Percentiles rank a stretch among this genome's conserved stretches.
phyloP scores from a whole-genome alignment of 768 basidiomycete genomes.

The Candolleomyces aberdarensis region DNA sequence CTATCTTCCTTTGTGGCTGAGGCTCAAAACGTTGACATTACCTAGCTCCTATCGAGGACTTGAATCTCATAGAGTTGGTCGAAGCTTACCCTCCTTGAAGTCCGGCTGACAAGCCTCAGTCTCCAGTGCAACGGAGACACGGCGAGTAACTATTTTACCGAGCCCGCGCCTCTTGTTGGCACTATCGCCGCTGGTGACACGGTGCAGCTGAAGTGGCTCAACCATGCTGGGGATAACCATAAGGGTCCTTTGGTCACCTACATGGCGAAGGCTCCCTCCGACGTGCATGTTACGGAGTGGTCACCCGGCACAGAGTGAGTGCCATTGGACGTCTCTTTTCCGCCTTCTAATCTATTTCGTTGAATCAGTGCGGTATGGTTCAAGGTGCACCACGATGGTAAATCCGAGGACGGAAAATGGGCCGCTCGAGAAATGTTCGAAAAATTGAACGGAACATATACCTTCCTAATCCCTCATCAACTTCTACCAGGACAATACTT shows the following conservation, averaged over 20 bases:
- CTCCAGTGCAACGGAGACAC: slow-evolving; percentile 28
- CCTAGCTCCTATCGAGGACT: slow-evolving; percentile 29
- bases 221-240: background rate
- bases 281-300: slow-evolving; percentile 33
- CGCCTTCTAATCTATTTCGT: background rate
- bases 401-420: slow-evolving; percentile 39
- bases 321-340: too few species aligned
- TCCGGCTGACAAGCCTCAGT: slow-evolving; percentile 4
- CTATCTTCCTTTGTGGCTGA: background rate
- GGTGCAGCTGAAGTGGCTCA: slow-evolving; percentile 36
- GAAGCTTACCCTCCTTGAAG: background rate
- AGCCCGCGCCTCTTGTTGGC: slow-evolving; percentile 29
- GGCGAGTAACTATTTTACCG: slow-evolving; percentile 11
- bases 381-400: slow-evolving; percentile 42
- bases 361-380: slow-evolving; percentile 42
- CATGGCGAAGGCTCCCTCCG: slow-evolving; percentile 41
- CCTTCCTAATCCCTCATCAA: slow-evolving; percentile 41
- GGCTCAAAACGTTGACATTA: background rate
- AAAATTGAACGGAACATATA: slow-evolving; percentile 35
- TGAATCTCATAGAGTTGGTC: slow-evolving; percentile 30
- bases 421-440: slow-evolving; percentile 36
- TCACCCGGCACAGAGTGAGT: slow-evolving; percentile 34
- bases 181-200: slow-evolving; percentile 37
- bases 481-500: slow-evolving; percentile 44
- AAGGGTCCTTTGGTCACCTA: slow-evolving; percentile 45